Evolutionary conservation across 345 rosid species (phyloP).

Genomic region (Brassica cretica): DNA sequence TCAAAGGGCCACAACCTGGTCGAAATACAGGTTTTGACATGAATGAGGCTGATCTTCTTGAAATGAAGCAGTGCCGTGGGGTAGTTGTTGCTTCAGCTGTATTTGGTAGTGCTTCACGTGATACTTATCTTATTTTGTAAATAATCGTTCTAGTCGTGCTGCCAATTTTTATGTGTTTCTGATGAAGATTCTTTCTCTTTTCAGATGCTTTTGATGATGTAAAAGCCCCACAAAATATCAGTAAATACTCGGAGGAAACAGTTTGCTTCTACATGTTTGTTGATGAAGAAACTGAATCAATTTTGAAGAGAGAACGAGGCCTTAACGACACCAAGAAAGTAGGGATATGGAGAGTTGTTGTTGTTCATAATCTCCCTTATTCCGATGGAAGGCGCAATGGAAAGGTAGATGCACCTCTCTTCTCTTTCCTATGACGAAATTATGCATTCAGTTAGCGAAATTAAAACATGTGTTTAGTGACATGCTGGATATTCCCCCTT

Average conservation of each 20-base stretch:
- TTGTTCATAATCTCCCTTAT: slow-evolving; percentile 85
- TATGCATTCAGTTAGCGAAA: slow-evolving; percentile 4
- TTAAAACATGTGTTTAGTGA: neutral
- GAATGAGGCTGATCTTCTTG: slow-evolving; percentile 74
- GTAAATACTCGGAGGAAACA: slow-evolving; percentile 71
- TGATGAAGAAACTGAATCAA: slow-evolving; percentile 90
- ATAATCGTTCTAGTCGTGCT: neutral
- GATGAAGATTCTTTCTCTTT: slow-evolving; percentile 27
- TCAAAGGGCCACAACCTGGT: slow-evolving; percentile 83
- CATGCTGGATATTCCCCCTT: slow-evolving; percentile 6
- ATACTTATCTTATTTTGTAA: neutral
- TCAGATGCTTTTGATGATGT: slow-evolving; percentile 92
- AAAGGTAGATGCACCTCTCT: slow-evolving; percentile 56
- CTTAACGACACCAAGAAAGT: slow-evolving; percentile 55
- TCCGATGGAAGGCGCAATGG: slow-evolving; percentile 90
- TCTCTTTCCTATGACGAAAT: neutral
- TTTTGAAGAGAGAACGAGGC: slow-evolving; percentile 64
- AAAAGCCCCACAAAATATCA: slow-evolving; percentile 81
- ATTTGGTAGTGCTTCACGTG: slow-evolving; percentile 61
- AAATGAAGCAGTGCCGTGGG: slow-evolving; percentile 86
- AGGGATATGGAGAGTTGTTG: slow-evolving; percentile 93
- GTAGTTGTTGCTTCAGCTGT: slow-evolving; percentile 96
- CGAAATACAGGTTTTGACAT: slow-evolving; percentile 83
- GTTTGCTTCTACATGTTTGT: slow-evolving; percentile 94
- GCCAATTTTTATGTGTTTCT: slow-evolving; percentile 21